Evolutionary conservation across 352 stramenopile species (phyloP).

Genomic region (Phytophthora hybrid): DNA sequence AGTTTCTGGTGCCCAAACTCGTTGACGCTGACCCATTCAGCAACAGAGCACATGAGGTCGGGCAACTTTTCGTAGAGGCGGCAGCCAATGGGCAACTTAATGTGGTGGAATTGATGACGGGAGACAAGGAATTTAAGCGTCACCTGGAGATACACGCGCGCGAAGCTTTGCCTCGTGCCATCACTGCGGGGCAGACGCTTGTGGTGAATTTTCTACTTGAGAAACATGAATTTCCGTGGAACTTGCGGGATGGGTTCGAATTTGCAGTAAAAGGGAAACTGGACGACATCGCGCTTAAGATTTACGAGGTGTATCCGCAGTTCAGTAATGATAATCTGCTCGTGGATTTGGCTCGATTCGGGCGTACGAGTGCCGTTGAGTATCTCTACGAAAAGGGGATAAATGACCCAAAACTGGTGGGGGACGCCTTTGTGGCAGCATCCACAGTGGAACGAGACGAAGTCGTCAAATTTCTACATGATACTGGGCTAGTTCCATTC

Average conservation of each 20-base stretch:
- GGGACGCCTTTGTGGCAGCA: neutral
- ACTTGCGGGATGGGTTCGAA: neutral
- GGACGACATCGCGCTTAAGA: neutral
- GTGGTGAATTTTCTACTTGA: neutral
- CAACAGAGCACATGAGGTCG: neutral
- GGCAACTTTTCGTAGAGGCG: neutral
- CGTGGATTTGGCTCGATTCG: neutral
- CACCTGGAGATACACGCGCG: neutral
- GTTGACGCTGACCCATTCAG: neutral
- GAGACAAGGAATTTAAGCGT: neutral
- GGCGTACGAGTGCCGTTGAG: neutral
- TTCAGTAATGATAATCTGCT: neutral
- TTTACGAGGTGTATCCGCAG: neutral
- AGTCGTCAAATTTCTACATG: neutral
- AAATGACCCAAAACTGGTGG: neutral
- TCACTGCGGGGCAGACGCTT: neutral
- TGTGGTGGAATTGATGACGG: neutral
- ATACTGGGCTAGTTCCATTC: neutral
- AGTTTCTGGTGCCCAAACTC: neutral
- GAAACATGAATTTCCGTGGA: neutral
- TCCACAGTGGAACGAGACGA: neutral
- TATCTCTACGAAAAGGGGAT: neutral
- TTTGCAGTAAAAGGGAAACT: neutral
- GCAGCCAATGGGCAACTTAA: neutral
- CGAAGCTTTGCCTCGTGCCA: neutral